Evolutionary conservation across 345 rosid species (phyloP).

Genomic region (Eucalyptus curtisii): DNA sequence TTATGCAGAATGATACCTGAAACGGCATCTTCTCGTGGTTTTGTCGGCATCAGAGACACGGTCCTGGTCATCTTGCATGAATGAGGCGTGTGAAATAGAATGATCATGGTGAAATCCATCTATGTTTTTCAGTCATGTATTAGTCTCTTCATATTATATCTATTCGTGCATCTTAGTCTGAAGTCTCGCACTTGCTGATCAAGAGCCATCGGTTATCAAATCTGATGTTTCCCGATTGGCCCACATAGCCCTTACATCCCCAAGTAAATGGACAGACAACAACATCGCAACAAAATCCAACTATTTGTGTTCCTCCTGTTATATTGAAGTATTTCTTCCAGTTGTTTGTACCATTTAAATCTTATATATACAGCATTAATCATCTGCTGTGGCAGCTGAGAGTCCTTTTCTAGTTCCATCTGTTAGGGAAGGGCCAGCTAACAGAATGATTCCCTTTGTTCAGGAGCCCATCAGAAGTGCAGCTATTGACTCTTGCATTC

Average conservation of each 20-base stretch:
- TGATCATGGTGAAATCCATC: neutral
- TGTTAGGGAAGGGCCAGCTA: neutral
- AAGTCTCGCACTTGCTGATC: neutral
- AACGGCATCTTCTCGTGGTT: neutral
- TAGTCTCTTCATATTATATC: neutral
- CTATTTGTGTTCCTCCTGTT: neutral
- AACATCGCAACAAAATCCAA: neutral
- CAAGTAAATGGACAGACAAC: neutral
- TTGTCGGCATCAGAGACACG: neutral
- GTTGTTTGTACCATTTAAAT: neutral
- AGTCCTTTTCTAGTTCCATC: neutral
- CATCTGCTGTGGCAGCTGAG: neutral
- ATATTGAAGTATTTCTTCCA: neutral
- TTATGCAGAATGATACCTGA: neutral
- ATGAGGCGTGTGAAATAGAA: neutral
- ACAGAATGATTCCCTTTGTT: neutral
- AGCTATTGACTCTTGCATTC: slow-evolving; percentile 54
- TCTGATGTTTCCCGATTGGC: neutral
- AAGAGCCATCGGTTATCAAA: neutral
- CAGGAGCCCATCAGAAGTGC: slow-evolving; percentile 80
- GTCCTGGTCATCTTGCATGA: neutral
- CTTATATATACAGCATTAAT: neutral
- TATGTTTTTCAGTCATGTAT: neutral
- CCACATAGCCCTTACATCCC: neutral
- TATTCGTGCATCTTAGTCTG: neutral